Evolutionary conservation across 2,329 filamentous ascomycete genomes (phyloP), one percentile per base, ranked within the genome.

Genomic region (Colletotrichum kahawae): DNA sequence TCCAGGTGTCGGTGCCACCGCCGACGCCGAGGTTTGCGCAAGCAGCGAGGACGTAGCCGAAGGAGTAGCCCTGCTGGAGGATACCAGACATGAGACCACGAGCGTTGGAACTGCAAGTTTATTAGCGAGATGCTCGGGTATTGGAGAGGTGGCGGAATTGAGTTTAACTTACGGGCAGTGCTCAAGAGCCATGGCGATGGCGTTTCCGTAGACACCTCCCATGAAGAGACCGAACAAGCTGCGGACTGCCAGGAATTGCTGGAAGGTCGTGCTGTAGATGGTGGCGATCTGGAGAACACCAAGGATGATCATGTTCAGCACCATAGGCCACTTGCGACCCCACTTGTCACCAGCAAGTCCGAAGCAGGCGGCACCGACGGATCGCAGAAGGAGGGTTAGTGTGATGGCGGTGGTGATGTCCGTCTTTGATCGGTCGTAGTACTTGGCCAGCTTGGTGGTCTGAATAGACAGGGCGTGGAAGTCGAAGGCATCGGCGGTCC

Each of bases 271-370:
- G 81, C 91, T 90, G 84, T 95, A 97, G 78, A 95, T 95, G 21
- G 95, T 97, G 29, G 92, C 94, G 74, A 95, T 90, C 82, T 94
- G 91, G 5, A 93, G 84, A 27, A 92, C 78, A 57, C 92, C 92
- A 5, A 95, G 87, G 29, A 95, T 85, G 74, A 95, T 86, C 91
- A 96, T 94, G 87, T 96, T 96, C 79, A 91, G 79, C 10, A 96
- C 92, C 93, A 96, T 95, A 59, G 94, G 94, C 92, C 93, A 95
- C 85, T 96, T 96, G 70, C 95, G 91, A 8, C 95, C 95, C 82
- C 92, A 97, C 78, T 92, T 92, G 83, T 97, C 95, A 77, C 94
- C 93, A 1, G 93, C 92, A 27, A 96, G 86, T 74, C 95, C 95
- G 77, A 97, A 97, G 80, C 91, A 80, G 24, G 93, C 92, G 5